Evolutionary conservation across 495 filamentous ascomycete genomes (phyloP), one percentile per base, ranked within the genome.

Genomic region (Melanomma pulvis-pyrius): DNA sequence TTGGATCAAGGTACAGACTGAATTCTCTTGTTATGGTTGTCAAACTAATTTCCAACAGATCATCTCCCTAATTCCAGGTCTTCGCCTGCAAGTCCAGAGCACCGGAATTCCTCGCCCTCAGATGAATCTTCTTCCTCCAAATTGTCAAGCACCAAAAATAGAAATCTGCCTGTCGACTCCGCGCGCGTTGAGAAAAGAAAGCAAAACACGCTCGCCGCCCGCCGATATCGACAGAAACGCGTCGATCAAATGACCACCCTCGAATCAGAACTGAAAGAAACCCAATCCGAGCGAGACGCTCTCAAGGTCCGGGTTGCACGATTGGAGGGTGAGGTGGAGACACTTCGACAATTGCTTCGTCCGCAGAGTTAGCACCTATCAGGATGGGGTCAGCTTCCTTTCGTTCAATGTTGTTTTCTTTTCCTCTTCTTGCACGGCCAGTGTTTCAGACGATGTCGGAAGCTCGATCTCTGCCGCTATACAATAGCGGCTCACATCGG

Each of bases 141-240:
- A 67, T 63, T 63, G 65, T 59, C 65, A 4, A 65, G 7, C 36
- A 52, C 5, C 24, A 25, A 49, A 56, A 57, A 11, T 17, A 24
- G 44, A 29, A n/a, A 26, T 29, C 55, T 26, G 17, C 26, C 26
- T 1, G 19, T 22, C 36, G 56, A 65, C 24, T 64, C 69, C 50
- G 52, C 69, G 12, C 64, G 65, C 32, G 46, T 71, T 36, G 65
- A 68, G 30, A 75, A 74, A 48, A 71, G 75, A 12, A 59, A 70
- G 54, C 61, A 62, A 30, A 78, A 78, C 51, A 78, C 73, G 13
- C 64, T 73, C 17, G 75, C 75, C n/a, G 75, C 75, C 26, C 67
- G 74, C 2, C 65, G 73, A 12, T 78, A 78, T 51, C 73, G 75
- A 8, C 75, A 78, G 46, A 73, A 74, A 44, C 74, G 74, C 36